phyloP scores from a whole-genome alignment of 371 early-diverging fungal species.

The Mucor indicus region DNA sequence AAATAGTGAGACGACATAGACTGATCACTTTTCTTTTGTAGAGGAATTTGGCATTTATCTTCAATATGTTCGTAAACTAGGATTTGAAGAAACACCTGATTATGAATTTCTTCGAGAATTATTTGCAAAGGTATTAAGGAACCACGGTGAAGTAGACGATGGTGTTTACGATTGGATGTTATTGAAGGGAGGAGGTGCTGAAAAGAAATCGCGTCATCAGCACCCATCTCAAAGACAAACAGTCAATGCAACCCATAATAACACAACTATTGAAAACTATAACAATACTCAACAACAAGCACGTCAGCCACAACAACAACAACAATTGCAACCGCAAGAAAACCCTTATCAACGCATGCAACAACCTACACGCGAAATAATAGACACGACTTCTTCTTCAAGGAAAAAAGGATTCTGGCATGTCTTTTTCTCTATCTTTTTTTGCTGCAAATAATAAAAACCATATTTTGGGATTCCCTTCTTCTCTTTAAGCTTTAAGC shows the following conservation, averaged over 20 bases:
- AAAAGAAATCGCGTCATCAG: constrained; percentile 7
- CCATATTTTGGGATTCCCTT: neutral
- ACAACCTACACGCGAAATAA: too few species aligned
- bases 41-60: constrained; percentile 84
- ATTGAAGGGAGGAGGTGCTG: constrained; percentile 33
- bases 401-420: constrained; percentile 25
- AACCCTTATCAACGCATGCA: constrained; percentile 12
- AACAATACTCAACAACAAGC: neutral
- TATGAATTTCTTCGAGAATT: constrained; percentile 81
- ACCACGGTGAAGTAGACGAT: constrained; percentile 73
- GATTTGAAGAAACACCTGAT: constrained; percentile 26
- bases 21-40: too few species aligned
- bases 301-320: neutral
- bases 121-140: constrained; percentile 75
- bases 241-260: neutral
- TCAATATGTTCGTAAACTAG: constrained; percentile 78
- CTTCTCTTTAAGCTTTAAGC: too few species aligned
- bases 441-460: constrained; percentile 10
- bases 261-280: neutral
- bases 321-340: neutral
- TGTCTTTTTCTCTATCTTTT: constrained; percentile 19
- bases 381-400: too few species aligned
- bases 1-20: too few species aligned
- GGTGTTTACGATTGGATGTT: constrained; percentile 90
- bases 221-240: constrained; percentile 5